A percentile compares a stretch with the other conserved stretches of the same genome.
phyloP scores from a whole-genome alignment of 768 basidiomycete genomes.

The Clavaria fumosa region DNA sequence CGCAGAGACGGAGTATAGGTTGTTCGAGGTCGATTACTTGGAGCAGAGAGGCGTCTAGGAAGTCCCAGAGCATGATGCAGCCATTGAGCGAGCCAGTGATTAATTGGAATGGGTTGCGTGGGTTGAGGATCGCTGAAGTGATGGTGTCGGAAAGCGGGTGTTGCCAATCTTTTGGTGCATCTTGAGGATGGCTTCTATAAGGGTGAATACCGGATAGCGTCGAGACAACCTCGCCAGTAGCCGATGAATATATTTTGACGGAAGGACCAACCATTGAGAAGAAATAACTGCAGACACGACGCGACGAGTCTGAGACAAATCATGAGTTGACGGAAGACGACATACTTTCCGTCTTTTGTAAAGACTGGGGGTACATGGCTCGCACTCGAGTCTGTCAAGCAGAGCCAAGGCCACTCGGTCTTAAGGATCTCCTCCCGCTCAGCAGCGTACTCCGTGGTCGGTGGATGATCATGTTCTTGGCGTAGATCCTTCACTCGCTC shows the following conservation, averaged over 20 bases:
- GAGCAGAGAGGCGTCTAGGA: conserved; percentile 67
- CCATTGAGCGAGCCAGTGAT: conserved; percentile 78
- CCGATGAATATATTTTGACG: conserved; percentile 73
- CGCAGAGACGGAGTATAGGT: conserved; percentile 56
- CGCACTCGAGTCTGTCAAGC: conserved; percentile 51
- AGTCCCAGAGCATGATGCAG: conserved; percentile 86
- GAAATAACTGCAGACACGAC: conserved; percentile 72
- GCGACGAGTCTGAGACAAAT: conserved; percentile 5
- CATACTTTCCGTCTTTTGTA: conserved; percentile 76
- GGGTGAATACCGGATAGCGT: conserved; percentile 38
- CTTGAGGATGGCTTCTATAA: conserved; percentile 17
- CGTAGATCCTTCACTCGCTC: conserved; percentile 18
- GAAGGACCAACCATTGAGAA: conserved; percentile 72
- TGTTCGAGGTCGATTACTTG: conserved; percentile 56
- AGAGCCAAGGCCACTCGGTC: conserved; percentile 49
- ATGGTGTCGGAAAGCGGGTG: conserved; percentile 34
- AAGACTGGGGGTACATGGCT: conserved; percentile 61
- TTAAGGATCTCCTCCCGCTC: conserved; percentile 10
- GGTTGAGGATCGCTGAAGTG: conserved; percentile 63
- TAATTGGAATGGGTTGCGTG: conserved; percentile 79
- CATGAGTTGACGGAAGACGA: conserved; percentile 5
- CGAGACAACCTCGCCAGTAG: conserved; percentile 66
- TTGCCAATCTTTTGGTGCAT: conserved; percentile 17
- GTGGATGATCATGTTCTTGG: conserved; percentile 10
- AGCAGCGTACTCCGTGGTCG: conserved; percentile 7